Conservation (phyloP, 108 stramenopile species). For the Cyclostephanos invisitatus region DNA sequence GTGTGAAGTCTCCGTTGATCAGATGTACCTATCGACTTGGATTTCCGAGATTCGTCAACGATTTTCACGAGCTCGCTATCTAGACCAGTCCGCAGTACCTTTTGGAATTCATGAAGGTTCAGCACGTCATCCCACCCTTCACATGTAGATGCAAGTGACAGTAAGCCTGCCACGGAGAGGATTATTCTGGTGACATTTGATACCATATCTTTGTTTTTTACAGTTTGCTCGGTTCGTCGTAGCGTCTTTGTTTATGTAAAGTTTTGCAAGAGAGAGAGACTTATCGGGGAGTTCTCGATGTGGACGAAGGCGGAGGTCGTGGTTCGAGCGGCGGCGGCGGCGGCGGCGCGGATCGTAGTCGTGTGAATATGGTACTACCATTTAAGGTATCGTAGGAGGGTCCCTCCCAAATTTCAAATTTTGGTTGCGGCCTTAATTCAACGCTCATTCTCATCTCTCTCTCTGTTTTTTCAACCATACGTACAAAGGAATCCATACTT, state of each 20-base stretch:
- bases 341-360: no score
- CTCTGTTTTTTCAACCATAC: no score
- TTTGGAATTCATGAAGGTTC: constrained; percentile 28
- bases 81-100: constrained; percentile 38
- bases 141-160: not conserved
- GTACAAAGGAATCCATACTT: no score
- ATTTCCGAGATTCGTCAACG: constrained; percentile 6
- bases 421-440: no score
- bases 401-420: no score
- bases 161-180: not conserved
- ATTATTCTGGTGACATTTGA: not conserved
- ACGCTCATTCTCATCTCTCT: no score
- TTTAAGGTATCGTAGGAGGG: no score
- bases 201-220: not conserved
- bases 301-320: no score
- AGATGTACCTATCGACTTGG: not conserved
- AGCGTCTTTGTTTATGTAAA: not conserved
- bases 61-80: constrained; percentile 45
- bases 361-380: no score
- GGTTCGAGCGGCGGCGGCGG: no score
- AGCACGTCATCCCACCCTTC: not conserved
- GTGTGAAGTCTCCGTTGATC: constrained; percentile 7
- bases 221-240: not conserved
- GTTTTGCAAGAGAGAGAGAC: not conserved
- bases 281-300: no score